Evolutionary conservation across 768 basidiomycete species (phyloP).

Genomic region (Leucosporidium scottii): DNA sequence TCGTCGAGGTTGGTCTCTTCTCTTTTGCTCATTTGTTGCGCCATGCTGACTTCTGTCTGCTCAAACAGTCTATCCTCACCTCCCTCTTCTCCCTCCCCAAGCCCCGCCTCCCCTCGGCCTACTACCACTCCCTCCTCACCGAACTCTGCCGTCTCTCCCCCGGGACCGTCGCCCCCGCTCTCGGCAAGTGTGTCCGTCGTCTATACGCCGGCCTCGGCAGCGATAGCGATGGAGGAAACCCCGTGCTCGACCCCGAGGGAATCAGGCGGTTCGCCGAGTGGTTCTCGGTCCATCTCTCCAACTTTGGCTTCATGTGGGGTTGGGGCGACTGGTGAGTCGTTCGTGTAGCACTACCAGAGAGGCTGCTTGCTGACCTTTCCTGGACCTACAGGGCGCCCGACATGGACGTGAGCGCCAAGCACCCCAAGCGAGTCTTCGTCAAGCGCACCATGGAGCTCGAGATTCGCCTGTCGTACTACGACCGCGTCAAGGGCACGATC

Average conservation of each 20-base stretch:
- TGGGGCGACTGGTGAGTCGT: slow-evolving; percentile 91
- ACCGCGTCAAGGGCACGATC: slow-evolving; percentile 80
- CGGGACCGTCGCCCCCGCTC: slow-evolving; percentile 83
- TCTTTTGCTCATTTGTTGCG: not conserved
- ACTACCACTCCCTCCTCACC: slow-evolving; percentile 79
- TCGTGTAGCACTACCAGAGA: too few species aligned
- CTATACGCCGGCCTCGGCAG: slow-evolving; percentile 71
- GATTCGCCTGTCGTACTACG: slow-evolving; percentile 83
- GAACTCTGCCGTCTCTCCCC: slow-evolving; percentile 94
- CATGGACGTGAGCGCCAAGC: slow-evolving; percentile 60
- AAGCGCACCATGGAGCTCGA: slow-evolving; percentile 80
- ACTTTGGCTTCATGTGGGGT: slow-evolving; percentile 96
- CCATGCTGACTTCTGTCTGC: not conserved
- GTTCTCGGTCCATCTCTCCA: slow-evolving; percentile 94
- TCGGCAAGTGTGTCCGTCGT: slow-evolving; percentile 88
- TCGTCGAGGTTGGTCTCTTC: slow-evolving; percentile 62
- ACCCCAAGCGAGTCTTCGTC: slow-evolving; percentile 84
- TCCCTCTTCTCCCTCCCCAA: slow-evolving; percentile 69
- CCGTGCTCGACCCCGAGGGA: slow-evolving; percentile 67
- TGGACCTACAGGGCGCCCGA: slow-evolving; percentile 68
- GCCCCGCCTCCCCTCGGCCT: slow-evolving; percentile 67
- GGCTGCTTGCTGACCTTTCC: not conserved
- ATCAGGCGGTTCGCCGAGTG: slow-evolving; percentile 80
- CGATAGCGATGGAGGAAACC: slow-evolving; percentile 43
- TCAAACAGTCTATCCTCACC: slow-evolving; percentile 60